Evolutionary conservation across 2,329 filamentous ascomycete genomes (phyloP).

Genomic region (Scytalidium sp.): DNA sequence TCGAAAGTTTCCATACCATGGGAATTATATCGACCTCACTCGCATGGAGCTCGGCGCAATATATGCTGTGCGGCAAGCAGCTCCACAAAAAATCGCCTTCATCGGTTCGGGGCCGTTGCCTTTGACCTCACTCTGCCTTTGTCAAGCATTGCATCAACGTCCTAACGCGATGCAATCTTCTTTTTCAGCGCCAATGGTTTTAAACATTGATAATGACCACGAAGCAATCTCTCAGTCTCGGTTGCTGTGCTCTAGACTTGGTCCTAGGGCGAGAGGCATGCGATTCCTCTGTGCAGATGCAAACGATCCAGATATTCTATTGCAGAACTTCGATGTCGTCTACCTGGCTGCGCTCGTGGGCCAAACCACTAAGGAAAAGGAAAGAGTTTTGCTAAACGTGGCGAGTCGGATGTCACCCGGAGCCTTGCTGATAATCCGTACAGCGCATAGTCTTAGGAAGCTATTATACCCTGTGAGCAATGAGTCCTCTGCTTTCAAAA

Average conservation of each 20-base stretch:
- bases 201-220: conserved; percentile 39
- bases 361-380: conserved; percentile 36
- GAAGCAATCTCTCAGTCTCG: conserved; percentile 32
- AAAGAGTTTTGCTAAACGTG: conserved; percentile 34
- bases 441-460: conserved; percentile 39
- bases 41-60: conserved; percentile 43
- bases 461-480: conserved; percentile 44
- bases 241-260: conserved; percentile 29
- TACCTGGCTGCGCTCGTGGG: conserved; percentile 50
- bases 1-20: conserved; percentile 43
- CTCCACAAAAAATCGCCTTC: conserved; percentile 38
- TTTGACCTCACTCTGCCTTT: conserved; percentile 43
- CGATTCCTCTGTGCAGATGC: conserved; percentile 35
- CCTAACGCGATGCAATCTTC: too few relatives aligned
- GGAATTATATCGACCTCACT: conserved; percentile 46
- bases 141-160: conserved; percentile 24
- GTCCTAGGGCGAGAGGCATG: conserved; percentile 28
- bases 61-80: conserved; percentile 27
- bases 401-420: conserved; percentile 37
- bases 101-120: conserved; percentile 49
- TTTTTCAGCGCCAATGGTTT: conserved; percentile 18
- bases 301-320: conserved; percentile 6
- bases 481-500: background rate
- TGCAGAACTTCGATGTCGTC: conserved; percentile 39
- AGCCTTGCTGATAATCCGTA: conserved; percentile 42